A percentile compares a stretch with the other conserved stretches of the same genome.
phyloP scores from a whole-genome alignment of 78 protist species.

The Dictyostelium purpureum region DNA sequence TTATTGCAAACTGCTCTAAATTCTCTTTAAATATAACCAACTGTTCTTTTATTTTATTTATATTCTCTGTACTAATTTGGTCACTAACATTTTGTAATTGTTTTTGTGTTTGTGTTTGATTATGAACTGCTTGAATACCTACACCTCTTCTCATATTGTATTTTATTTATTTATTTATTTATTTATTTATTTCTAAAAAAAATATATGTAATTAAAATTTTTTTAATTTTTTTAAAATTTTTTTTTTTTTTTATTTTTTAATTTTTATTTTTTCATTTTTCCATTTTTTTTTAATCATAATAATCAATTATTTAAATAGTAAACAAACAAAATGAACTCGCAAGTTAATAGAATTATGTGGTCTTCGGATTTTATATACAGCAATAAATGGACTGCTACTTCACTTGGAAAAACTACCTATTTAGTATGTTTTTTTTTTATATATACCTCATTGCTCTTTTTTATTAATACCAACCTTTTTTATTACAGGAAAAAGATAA shows the following conservation, averaged over 20 bases:
- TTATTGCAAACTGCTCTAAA: conserved; percentile 92
- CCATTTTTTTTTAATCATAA: too few species aligned
- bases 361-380: not conserved
- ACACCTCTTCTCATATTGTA: conserved; percentile 84
- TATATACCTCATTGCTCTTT: not conserved
- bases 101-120: conserved; percentile 59
- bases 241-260: too few species aligned
- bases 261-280: too few species aligned
- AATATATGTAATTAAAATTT: too few species aligned
- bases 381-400: conserved; percentile 2
- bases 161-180: not conserved
- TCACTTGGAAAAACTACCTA: not conserved
- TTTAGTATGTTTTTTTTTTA: not conserved
- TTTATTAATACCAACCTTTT: not conserved
- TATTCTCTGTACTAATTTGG: conserved; percentile 64
- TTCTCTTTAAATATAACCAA: conserved; percentile 77
- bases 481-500: conserved; percentile 6
- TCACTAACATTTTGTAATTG: conserved; percentile 70
- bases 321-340: too few species aligned
- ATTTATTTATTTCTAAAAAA: too few species aligned
- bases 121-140: conserved; percentile 74
- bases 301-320: too few species aligned
- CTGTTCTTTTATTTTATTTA: conserved; percentile 79
- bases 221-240: too few species aligned
- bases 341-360: too few species aligned